These are phyloP conservation scores for Polytolypa hystricis DNA, from an alignment of 2,329 filamentous ascomycete species.

Conservation along the genomic window DNA sequence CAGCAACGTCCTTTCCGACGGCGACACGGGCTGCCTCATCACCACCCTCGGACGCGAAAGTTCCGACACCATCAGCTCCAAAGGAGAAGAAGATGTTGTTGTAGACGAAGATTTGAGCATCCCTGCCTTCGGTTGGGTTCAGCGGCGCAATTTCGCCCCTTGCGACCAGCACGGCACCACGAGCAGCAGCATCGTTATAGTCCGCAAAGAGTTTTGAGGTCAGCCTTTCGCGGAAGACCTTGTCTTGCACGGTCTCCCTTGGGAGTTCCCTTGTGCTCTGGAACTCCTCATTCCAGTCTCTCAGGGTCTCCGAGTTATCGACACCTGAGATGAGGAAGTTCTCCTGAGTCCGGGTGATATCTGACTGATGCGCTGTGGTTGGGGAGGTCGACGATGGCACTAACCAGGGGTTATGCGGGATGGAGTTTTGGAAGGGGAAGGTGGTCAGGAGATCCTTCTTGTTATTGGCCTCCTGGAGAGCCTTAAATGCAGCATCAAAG, in stretches of 20 bases:
- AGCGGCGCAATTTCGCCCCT: conserved; percentile 84
- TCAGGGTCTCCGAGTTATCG: conserved; percentile 85
- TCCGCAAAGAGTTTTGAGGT: conserved; percentile 95
- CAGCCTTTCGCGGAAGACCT: conserved; percentile 87
- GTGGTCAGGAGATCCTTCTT: conserved; percentile 78
- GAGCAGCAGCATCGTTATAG: conserved; percentile 89
- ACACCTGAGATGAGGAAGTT: conserved; percentile 80
- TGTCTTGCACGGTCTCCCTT: conserved; percentile 85
- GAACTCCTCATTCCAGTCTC: conserved; percentile 99
- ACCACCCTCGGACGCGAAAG: conserved; percentile 90
- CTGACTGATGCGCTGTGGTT: conserved; percentile 61
- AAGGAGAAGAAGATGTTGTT: conserved; percentile 99
- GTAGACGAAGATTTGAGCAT: conserved; percentile 98
- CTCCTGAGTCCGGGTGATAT: conserved; percentile 85
- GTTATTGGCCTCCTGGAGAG: conserved; percentile 74
- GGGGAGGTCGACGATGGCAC: conserved; percentile 56
- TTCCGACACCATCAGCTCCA: conserved; percentile 91
- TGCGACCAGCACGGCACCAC: conserved; percentile 83
- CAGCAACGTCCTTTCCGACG: conserved; percentile 90
- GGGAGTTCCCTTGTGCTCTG: conserved; percentile 92
- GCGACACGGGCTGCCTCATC: conserved; percentile 93
- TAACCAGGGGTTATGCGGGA: conserved; percentile 85
- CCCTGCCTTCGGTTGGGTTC: conserved; percentile 83
- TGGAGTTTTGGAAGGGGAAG: conserved; percentile 91
- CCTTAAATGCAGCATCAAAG: conserved; percentile 64